phyloP scores from a whole-genome alignment of 2,329 filamentous ascomycete genomes.

The Penicillium olsonii region DNA sequence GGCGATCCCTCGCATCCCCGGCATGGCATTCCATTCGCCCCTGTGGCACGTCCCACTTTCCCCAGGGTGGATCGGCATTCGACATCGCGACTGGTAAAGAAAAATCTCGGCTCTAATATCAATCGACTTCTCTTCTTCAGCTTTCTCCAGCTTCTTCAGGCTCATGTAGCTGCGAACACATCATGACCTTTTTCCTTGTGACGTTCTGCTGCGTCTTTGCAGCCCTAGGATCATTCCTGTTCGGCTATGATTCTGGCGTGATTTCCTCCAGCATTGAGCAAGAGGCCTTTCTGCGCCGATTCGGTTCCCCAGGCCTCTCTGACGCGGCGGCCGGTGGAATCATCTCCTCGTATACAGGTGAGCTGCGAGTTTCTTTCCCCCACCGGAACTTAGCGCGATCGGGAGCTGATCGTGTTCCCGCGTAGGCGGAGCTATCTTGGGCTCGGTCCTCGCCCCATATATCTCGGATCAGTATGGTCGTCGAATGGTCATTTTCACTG shows the following conservation, averaged over 20 bases:
- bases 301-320: constrained; percentile 29
- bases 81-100: constrained; percentile 14
- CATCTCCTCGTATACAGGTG: constrained; percentile 42
- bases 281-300: constrained; percentile 33
- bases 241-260: constrained; percentile 50
- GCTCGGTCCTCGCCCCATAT: constrained; percentile 35
- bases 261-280: constrained; percentile 41
- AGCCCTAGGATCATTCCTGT: constrained; percentile 50
- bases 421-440: constrained; percentile 42
- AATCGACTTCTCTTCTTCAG: too few relatives aligned
- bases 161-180: constrained; percentile 15
- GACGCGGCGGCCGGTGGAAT: constrained; percentile 41
- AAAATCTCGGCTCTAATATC: constrained; percentile 1
- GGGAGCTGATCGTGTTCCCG: constrained; percentile 13
- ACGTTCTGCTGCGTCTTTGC: constrained; percentile 45
- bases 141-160: not conserved
- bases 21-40: constrained; percentile 19
- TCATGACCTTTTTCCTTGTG: constrained; percentile 33
- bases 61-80: constrained; percentile 21
- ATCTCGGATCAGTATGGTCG: constrained; percentile 38
- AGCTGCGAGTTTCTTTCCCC: not conserved
- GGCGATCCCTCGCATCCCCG: constrained; percentile 18
- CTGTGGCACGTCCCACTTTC: constrained; percentile 23
- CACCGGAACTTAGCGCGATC: not conserved
- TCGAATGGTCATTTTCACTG: constrained; percentile 35